Evolutionary conservation across 2,329 filamentous ascomycete species (phyloP), one percentile per base, ranked within the genome.

Genomic region (Ophiostoma tasmaniense): DNA sequence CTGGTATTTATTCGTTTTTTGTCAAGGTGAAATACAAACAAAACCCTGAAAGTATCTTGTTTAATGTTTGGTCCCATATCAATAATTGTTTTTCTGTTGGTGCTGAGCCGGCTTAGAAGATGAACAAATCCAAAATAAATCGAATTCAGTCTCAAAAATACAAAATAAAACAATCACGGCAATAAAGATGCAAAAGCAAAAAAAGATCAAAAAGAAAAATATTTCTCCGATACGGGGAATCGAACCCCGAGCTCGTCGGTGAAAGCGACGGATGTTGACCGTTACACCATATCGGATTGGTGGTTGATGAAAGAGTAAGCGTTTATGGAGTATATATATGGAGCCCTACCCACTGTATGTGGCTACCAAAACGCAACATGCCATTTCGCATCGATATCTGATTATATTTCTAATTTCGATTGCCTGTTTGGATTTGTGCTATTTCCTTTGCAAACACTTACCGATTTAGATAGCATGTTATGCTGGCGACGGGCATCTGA

Each of bases 241-340:
- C 64, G 64, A 66, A 66, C 37, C 35, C 25, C 30, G 64, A 39
- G 33, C 45, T 28, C 50, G 64, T 66, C 37, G 33, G 55, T 50
- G 55, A 64, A 67, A 45, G 62, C 20, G 45, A 66, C 64, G 30
- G 64, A 37, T 45, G 30, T 22, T 55, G 62, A 59, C 42, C 45
- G 67, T 35, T 65, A 65, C 64, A 65, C 64, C 64, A 65, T 65
- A 65, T 65, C 64, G 64, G 64, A 65, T 45, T 65, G 50, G 50
- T 62, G 59, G 28, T 33, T 35, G 59, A 35, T 62, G 17, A 8
- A n/a, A 4, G 20, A 0, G 1, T 3, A 7, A 37, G 17, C 2
- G 8, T 2, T 11, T 35, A 62, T n/a, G 3, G 14, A 3, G 10
- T 39, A 39, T 39, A 39, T 39, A 14, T 39, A 37, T 10, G 11